A percentile compares a stretch with the other conserved stretches of the same genome.
These are phyloP conservation scores for Rhynchospora breviuscula DNA, from an alignment of 176 grass and related monocot genomes.

Conservation along the genomic window DNA sequence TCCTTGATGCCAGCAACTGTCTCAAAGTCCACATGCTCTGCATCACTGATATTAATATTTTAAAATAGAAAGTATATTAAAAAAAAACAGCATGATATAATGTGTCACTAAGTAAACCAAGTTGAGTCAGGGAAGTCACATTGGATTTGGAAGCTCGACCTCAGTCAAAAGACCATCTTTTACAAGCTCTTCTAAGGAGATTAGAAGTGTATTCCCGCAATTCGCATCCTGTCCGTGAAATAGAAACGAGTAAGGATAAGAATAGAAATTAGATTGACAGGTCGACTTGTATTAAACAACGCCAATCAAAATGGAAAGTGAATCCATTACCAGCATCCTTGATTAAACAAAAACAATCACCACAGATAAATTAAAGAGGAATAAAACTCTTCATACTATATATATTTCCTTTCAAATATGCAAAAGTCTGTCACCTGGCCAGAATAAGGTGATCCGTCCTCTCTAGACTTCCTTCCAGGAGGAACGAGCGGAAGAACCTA, in stretches of 20 bases:
- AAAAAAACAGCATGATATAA: slow-evolving; percentile 1
- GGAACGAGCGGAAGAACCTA: slow-evolving; percentile 96
- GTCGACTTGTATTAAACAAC: background rate
- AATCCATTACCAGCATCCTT: background rate
- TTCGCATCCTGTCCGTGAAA: slow-evolving; percentile 71
- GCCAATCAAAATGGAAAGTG: background rate
- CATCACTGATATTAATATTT: slow-evolving; percentile 33
- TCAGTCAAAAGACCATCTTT: slow-evolving; percentile 81
- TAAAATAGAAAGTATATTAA: slow-evolving; percentile 21
- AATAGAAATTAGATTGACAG: background rate
- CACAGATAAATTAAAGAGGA: background rate
- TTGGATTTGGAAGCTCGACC: slow-evolving; percentile 59
- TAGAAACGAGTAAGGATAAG: background rate
- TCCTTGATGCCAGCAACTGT: slow-evolving; percentile 71
- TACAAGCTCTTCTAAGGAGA: slow-evolving; percentile 94
- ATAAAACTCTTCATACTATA: background rate
- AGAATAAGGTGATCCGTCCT: slow-evolving; percentile 92
- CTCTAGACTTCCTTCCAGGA: slow-evolving; percentile 73
- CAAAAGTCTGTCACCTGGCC: slow-evolving; percentile 50
- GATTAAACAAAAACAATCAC: background rate
- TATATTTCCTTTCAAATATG: background rate
- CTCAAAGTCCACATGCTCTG: slow-evolving; percentile 73
- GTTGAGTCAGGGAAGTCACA: slow-evolving; percentile 45
- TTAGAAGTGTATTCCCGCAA: slow-evolving; percentile 76
- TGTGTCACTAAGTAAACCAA: slow-evolving; percentile 1